Conservation (phyloP, 306 rosid species). For the Gleditsia sinensis region DNA sequence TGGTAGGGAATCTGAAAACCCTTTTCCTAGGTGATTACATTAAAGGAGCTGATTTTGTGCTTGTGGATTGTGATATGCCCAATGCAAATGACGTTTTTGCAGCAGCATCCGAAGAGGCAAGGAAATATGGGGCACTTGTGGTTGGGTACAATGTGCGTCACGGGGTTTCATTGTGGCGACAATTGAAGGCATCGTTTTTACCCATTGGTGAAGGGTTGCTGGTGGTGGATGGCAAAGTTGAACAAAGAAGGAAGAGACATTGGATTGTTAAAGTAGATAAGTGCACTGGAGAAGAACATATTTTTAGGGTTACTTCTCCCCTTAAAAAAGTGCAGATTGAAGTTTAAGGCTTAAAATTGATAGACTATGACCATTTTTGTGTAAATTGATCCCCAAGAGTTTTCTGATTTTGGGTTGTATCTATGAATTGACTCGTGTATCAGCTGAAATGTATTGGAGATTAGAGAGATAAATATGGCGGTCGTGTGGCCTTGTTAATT, state of each 20-base stretch:
- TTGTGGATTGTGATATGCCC: slow-evolving; percentile 49
- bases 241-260: slow-evolving; percentile 32
- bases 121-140: slow-evolving; percentile 40
- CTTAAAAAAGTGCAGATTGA: slow-evolving; percentile 30
- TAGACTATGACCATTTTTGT: not conserved
- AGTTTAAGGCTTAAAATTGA: slow-evolving; percentile 14
- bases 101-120: slow-evolving; percentile 47
- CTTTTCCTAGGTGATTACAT: slow-evolving; percentile 36
- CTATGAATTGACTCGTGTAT: not conserved
- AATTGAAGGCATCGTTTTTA: slow-evolving; percentile 44
- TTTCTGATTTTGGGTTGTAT: not conserved
- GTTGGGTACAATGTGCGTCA: slow-evolving; percentile 53
- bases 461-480: not conserved
- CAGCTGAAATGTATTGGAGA: not conserved
- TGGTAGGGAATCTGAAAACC: slow-evolving; percentile 39
- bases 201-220: slow-evolving; percentile 63
- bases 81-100: slow-evolving; percentile 42
- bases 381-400: not conserved
- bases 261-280: slow-evolving; percentile 58
- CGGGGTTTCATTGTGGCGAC: slow-evolving; percentile 41
- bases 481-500: slow-evolving; percentile 18
- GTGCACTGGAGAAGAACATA: slow-evolving; percentile 60
- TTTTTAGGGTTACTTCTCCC: slow-evolving; percentile 46
- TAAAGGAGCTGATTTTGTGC: slow-evolving; percentile 62
- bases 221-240: slow-evolving; percentile 22